Evolutionary conservation across 805 yeast genomes (phyloP).

Genomic region (Candida stauntonica): DNA sequence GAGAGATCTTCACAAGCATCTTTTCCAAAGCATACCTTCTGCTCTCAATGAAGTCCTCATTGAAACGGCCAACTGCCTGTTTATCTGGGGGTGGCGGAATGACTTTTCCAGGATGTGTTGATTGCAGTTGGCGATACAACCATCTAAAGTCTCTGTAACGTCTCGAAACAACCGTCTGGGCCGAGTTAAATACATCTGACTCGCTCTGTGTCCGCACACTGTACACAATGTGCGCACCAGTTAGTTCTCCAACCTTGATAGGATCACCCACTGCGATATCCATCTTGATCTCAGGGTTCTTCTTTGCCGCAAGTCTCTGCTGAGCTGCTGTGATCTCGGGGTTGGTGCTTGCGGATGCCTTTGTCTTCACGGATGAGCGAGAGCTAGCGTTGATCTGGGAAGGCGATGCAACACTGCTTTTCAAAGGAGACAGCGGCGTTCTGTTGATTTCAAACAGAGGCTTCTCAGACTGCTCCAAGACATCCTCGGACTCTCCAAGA

Average conservation of each 20-base stretch:
- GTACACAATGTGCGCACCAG: conserved; percentile 86
- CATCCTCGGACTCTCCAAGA: conserved; percentile 30
- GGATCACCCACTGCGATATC: conserved; percentile 86
- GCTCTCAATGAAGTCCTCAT: conserved; percentile 82
- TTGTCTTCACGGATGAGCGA: no score
- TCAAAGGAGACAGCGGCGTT: conserved; percentile 25
- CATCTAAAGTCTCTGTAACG: conserved; percentile 91
- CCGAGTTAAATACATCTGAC: conserved; percentile 27
- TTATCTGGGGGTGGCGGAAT: conserved; percentile 97
- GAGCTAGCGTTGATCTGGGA: no score
- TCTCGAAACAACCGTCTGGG: conserved; percentile 61
- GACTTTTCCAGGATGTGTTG: conserved; percentile 83
- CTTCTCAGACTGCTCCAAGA: conserved; percentile 45
- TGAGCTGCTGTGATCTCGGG: conserved; percentile 12
- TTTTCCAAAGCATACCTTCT: conserved; percentile 79
- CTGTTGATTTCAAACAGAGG: conserved; percentile 47
- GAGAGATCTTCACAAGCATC: conserved; percentile 75
- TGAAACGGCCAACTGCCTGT: conserved; percentile 88
- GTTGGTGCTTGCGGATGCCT: background rate
- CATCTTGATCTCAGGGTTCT: conserved; percentile 31
- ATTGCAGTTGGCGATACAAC: conserved; percentile 84
- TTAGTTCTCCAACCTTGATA: conserved; percentile 82
- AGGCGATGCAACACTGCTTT: no score
- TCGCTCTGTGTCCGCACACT: conserved; percentile 60
- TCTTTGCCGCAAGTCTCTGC: conserved; percentile 10